These are phyloP conservation scores for Metschnikowia peoriensis DNA, from an alignment of 805 yeast genomes.

Conservation along the genomic window DNA sequence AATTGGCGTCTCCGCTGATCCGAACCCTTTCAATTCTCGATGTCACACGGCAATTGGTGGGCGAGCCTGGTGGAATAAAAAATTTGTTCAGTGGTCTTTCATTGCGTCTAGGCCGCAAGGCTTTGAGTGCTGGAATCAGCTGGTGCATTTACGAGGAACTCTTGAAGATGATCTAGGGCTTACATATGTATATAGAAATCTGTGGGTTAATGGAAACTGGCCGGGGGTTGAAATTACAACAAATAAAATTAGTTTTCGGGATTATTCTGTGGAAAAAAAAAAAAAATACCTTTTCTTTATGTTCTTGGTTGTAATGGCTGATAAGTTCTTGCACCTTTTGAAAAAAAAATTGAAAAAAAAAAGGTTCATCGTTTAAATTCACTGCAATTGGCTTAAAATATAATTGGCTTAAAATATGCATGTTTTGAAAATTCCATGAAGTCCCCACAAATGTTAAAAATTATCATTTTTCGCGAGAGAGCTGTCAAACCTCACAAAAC, in stretches of 20 bases:
- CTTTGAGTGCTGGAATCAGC: constrained; percentile 88
- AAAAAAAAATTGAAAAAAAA: too few relatives aligned
- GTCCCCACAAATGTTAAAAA: too few relatives aligned
- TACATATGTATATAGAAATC: background rate
- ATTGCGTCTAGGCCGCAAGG: constrained; percentile 79
- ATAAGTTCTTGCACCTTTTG: too few relatives aligned
- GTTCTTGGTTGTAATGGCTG: too few relatives aligned
- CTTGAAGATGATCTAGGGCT: constrained; percentile 36
- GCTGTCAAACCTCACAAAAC: too few relatives aligned
- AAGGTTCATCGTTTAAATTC: too few relatives aligned
- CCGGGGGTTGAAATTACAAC: background rate
- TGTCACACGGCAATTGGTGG: constrained; percentile 41
- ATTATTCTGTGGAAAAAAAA: too few relatives aligned
- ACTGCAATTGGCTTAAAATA: too few relatives aligned
- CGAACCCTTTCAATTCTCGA: constrained; percentile 42
- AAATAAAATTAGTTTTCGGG: too few relatives aligned
- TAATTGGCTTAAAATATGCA: too few relatives aligned
- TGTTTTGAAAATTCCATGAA: too few relatives aligned
- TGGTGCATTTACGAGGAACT: constrained; percentile 97
- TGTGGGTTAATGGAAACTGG: background rate
- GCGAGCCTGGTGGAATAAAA: constrained; percentile 46
- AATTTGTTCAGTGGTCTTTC: constrained; percentile 82
- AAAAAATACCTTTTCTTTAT: too few relatives aligned
- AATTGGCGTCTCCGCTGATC: constrained; percentile 46
- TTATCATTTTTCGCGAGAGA: background rate